These are phyloP conservation scores for Fremontodendron californicum DNA, from an alignment of 345 rosid genomes.

Conservation along the genomic window DNA sequence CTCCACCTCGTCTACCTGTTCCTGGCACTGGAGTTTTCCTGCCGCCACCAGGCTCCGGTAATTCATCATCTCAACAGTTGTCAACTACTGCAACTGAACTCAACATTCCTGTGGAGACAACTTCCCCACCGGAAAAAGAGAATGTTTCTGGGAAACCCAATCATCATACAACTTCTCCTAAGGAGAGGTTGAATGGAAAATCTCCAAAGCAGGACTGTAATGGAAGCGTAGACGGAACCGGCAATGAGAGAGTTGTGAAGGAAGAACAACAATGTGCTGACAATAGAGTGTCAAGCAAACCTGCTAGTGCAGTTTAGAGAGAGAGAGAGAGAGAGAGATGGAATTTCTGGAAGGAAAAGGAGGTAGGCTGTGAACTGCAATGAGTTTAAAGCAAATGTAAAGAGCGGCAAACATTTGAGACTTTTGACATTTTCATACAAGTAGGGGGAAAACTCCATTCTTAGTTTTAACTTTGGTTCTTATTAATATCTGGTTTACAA, in stretches of 20 bases:
- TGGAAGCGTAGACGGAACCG: slow-evolving; percentile 30
- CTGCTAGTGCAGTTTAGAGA: slow-evolving; percentile 31
- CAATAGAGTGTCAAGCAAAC: slow-evolving; percentile 16
- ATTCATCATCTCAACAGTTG: slow-evolving; percentile 30
- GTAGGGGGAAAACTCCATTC: slow-evolving; percentile 14
- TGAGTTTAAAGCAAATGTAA: slow-evolving; percentile 58
- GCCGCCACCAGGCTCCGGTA: slow-evolving; percentile 64
- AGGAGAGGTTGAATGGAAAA: slow-evolving; percentile 28
- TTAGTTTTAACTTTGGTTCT: not conserved
- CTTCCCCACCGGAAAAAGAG: slow-evolving; percentile 26
- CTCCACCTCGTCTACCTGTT: slow-evolving; percentile 50
- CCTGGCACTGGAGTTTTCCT: slow-evolving; percentile 99
- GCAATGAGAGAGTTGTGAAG: slow-evolving; percentile 11
- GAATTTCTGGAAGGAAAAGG: slow-evolving; percentile 12
- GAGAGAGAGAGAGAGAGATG: slow-evolving; percentile 11
- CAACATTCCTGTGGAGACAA: slow-evolving; percentile 19
- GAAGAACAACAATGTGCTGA: slow-evolving; percentile 33
- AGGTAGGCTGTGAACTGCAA: slow-evolving; percentile 31
- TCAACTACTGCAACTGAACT: slow-evolving; percentile 19
- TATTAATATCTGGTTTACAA: not conserved
- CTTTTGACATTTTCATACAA: slow-evolving; percentile 25
- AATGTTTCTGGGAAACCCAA: slow-evolving; percentile 25
- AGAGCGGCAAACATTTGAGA: slow-evolving; percentile 38
- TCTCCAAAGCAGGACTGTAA: slow-evolving; percentile 33
- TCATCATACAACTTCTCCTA: slow-evolving; percentile 16